Conservation (phyloP, 345 rosid genomes). For the Citrus hindsii region DNA sequence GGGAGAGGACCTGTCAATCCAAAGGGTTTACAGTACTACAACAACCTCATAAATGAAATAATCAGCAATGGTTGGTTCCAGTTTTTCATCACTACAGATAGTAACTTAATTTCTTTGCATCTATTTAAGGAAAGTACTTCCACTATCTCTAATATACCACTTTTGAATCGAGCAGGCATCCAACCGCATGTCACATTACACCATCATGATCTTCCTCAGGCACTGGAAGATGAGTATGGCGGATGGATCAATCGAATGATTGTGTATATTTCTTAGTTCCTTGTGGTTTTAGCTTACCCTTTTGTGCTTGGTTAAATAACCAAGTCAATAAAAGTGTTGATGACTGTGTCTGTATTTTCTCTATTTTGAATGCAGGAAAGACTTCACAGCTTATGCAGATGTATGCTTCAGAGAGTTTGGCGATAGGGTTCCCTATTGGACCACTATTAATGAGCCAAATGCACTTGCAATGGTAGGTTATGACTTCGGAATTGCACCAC, state of each 20-base stretch:
- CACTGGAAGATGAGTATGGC: slow-evolving; percentile 66
- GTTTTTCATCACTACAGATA: background rate
- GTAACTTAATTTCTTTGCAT: background rate
- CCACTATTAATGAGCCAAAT: slow-evolving; percentile 70
- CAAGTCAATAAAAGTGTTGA: background rate
- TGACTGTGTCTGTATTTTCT: background rate
- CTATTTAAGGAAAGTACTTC: background rate
- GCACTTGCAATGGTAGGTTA: slow-evolving; percentile 28
- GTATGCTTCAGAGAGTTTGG: slow-evolving; percentile 83
- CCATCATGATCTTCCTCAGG: slow-evolving; percentile 62
- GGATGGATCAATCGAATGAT: slow-evolving; percentile 57
- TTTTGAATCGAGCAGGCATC: slow-evolving; percentile 38
- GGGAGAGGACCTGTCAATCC: slow-evolving; percentile 63
- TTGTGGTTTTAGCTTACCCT: background rate
- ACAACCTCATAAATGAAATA: slow-evolving; percentile 49
- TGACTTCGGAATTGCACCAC: slow-evolving; percentile 28
- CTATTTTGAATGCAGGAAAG: slow-evolving; percentile 47
- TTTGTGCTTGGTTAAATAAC: background rate
- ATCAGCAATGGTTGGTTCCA: slow-evolving; percentile 33
- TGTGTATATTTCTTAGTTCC: slow-evolving; percentile 33
- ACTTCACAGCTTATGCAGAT: slow-evolving; percentile 70
- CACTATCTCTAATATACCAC: background rate
- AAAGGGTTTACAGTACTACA: slow-evolving; percentile 54
- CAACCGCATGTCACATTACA: slow-evolving; percentile 53
- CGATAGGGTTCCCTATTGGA: slow-evolving; percentile 58